phyloP scores from a whole-genome alignment of 2,329 filamentous ascomycete species.

The Fonsecaea erecta region DNA sequence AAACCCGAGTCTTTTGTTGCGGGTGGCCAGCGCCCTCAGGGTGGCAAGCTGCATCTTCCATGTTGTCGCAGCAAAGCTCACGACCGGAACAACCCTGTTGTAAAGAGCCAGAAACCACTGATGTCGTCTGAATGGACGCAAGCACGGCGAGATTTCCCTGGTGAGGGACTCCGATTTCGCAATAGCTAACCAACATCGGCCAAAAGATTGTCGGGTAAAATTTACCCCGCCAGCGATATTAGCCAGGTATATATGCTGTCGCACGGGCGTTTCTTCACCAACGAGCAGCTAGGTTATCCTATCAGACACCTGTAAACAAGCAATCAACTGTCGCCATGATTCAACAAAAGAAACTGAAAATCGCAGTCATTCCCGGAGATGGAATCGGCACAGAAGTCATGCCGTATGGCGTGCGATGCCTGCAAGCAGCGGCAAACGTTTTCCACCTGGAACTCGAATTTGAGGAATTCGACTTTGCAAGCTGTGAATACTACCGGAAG shows the following conservation, averaged over 20 bases:
- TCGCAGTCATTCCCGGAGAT: slow-evolving; percentile 66
- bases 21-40: neutral
- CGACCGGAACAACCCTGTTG: neutral
- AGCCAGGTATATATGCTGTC: neutral
- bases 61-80: neutral
- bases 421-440: slow-evolving; percentile 33
- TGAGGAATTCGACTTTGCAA: slow-evolving; percentile 56
- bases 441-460: slow-evolving; percentile 50
- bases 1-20: too few species aligned
- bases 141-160: neutral
- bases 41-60: neutral
- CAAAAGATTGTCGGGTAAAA: neutral
- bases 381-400: slow-evolving; percentile 70
- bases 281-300: neutral
- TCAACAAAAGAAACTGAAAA: slow-evolving; percentile 36
- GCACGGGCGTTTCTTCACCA: neutral
- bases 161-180: neutral
- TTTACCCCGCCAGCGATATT: neutral
- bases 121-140: neutral
- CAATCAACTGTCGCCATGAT: slow-evolving; percentile 4
- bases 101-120: neutral
- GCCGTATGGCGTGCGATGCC: slow-evolving; percentile 48
- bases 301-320: neutral
- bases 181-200: neutral
- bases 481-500: slow-evolving; percentile 52